Evolutionary conservation across 148 eudicot genomes (phyloP).

Genomic region (Cornus kousa): DNA sequence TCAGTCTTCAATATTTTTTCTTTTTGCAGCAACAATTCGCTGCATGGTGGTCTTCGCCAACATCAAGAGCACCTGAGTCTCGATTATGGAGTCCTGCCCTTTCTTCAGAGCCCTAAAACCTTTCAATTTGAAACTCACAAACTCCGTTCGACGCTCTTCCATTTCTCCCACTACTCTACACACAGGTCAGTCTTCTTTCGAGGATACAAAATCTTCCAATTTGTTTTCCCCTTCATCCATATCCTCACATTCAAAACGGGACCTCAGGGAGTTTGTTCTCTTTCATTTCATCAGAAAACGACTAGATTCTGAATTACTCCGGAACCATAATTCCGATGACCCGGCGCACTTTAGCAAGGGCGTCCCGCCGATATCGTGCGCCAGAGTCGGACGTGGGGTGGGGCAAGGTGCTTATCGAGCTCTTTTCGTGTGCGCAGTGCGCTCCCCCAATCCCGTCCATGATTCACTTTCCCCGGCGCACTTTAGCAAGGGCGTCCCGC

Average conservation of each 20-base stretch:
- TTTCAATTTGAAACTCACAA: constrained; percentile 22
- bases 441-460: background rate
- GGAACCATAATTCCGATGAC: no score
- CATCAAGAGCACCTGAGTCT: background rate
- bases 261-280: background rate
- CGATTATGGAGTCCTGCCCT: constrained; percentile 30
- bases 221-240: background rate
- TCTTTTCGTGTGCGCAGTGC: no score
- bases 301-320: no score
- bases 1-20: no score
- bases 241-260: background rate
- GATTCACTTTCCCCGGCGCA: background rate
- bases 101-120: constrained; percentile 36
- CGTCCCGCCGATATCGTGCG: no score
- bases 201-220: background rate
- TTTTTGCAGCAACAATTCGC: background rate
- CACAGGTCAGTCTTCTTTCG: constrained; percentile 33
- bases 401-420: no score
- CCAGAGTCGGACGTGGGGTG: no score
- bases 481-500: background rate
- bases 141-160: constrained; percentile 32
- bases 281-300: no score
- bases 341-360: no score
- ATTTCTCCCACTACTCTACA: constrained; percentile 32
- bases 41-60: background rate